These are phyloP conservation scores for Ramaria rubella DNA, from an alignment of 768 basidiomycete genomes.

Conservation along the genomic window DNA sequence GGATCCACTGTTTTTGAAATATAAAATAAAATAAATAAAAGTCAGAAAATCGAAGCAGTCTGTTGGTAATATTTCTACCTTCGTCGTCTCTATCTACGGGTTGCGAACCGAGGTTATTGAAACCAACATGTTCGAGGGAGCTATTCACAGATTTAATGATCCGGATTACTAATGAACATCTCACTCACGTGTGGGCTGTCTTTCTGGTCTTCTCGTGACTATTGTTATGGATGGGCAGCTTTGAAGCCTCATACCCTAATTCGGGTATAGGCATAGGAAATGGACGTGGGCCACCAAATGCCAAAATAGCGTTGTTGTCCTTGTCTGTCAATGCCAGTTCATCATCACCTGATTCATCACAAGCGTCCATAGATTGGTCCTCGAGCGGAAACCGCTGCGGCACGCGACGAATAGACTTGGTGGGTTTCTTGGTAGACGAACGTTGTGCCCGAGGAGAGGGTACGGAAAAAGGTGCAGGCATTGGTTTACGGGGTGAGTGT, in stretches of 20 bases:
- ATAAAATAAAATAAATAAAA: too few relatives aligned
- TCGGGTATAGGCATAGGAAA: conserved; percentile 6
- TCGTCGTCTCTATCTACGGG: not conserved
- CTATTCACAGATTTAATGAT: not conserved
- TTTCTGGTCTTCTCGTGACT: not conserved
- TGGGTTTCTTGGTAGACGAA: not conserved
- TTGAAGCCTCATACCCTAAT: not conserved
- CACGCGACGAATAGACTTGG: not conserved
- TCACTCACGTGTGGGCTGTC: not conserved
- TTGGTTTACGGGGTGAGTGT: too few relatives aligned
- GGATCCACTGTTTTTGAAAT: conserved; percentile 42
- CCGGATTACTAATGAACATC: not conserved
- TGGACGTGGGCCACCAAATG: conserved; percentile 2
- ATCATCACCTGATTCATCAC: not conserved
- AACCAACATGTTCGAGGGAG: not conserved
- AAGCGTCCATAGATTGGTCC: not conserved
- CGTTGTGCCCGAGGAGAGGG: not conserved
- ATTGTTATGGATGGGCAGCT: not conserved
- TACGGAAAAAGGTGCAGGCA: not conserved
- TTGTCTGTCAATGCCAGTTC: not conserved
- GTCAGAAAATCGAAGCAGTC: not conserved
- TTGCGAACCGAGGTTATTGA: not conserved
- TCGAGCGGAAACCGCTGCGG: not conserved
- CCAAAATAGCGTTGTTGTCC: not conserved
- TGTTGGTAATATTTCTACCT: not conserved